Conservation (phyloP, 169 alveolate species). For the Plasmodium ovale region DNA sequence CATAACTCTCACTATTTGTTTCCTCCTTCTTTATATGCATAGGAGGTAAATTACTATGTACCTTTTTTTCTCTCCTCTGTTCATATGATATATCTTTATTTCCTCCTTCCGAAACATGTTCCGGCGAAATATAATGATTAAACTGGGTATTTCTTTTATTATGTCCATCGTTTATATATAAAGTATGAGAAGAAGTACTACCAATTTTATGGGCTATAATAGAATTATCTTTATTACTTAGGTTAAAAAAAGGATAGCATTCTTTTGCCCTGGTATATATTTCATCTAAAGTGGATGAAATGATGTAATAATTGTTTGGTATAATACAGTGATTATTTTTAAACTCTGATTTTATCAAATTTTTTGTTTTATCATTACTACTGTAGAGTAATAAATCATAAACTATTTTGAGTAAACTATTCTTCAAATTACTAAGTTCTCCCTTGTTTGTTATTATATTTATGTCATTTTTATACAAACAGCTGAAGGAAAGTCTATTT, state of each 20-base stretch:
- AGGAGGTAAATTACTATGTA: background rate
- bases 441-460: constrained; percentile 43
- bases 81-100: background rate
- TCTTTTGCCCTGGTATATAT: constrained; percentile 13
- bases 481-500: constrained; percentile 20
- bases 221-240: constrained; percentile 14
- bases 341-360: background rate
- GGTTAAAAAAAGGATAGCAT: constrained; percentile 11
- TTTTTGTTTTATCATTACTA: constrained; percentile 22
- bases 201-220: background rate
- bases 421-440: constrained; percentile 42
- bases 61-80: background rate
- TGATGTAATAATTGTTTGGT: constrained; percentile 38
- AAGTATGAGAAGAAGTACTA: no score
- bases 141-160: no score
- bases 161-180: background rate
- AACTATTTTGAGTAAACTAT: constrained; percentile 19
- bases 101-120: no score
- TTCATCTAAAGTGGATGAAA: constrained; percentile 41
- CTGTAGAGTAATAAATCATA: constrained; percentile 47
- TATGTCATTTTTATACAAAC: constrained; percentile 55
- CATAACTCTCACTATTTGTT: background rate
- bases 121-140: no score
- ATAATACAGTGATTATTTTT: background rate
- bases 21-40: background rate